Conservation (phyloP, 1,284 basidiomycete species). For the Cryptococcus sp. region DNA sequence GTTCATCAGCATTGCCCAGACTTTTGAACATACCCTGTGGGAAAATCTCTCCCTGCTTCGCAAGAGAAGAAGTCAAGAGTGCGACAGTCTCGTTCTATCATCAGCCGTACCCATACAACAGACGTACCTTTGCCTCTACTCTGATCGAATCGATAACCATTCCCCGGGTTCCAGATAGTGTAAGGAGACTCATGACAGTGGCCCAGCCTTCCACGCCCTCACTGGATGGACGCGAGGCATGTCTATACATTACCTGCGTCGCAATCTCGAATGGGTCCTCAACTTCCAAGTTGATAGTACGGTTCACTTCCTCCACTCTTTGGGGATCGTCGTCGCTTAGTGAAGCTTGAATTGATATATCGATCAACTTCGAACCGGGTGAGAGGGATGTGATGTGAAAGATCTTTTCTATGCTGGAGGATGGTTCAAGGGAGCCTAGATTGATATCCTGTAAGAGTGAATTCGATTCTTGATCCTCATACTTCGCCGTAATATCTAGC, state of each 20-base stretch:
- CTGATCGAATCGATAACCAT: slow-evolving; percentile 12
- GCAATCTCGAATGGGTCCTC: slow-evolving; percentile 25
- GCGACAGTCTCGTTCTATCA: not conserved
- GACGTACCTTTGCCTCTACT: slow-evolving; percentile 11
- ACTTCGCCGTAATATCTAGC: slow-evolving; percentile 6
- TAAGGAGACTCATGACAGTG: slow-evolving; percentile 9
- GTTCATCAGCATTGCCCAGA: not conserved
- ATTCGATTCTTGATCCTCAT: slow-evolving; percentile 14
- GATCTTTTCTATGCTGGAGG: slow-evolving; percentile 4
- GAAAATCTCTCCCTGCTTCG: not conserved
- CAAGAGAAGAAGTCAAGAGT: too few relatives aligned
- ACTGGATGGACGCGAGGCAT: not conserved
- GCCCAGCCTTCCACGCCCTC: slow-evolving; percentile 7
- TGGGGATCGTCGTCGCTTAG: slow-evolving; percentile 2
- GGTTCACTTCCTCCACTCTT: slow-evolving; percentile 18
- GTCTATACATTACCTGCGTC: slow-evolving; percentile 16
- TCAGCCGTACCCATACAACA: slow-evolving; percentile 5
- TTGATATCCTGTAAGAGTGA: slow-evolving; percentile 22
- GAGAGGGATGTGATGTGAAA: slow-evolving; percentile 15
- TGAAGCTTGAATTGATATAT: slow-evolving; percentile 22
- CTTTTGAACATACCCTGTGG: slow-evolving; percentile 14
- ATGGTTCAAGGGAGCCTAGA: slow-evolving; percentile 19
- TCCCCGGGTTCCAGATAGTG: slow-evolving; percentile 7
- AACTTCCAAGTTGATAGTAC: slow-evolving; percentile 28
- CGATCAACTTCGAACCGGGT: slow-evolving; percentile 23